These are phyloP conservation scores for Nakaseomyces sp. DNA, from an alignment of 1,139 yeast species.

Conservation along the genomic window DNA sequence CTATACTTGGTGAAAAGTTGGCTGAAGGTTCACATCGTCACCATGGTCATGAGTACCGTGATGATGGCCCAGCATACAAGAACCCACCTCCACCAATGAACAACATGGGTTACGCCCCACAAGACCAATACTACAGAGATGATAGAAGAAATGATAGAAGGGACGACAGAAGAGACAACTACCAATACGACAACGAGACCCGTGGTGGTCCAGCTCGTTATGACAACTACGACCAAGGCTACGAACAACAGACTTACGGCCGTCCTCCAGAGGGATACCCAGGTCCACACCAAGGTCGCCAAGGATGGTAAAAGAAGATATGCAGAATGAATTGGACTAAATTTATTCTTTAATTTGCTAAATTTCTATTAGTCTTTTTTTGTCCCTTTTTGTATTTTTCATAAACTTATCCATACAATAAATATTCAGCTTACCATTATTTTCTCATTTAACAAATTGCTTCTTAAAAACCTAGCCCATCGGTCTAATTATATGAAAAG, in stretches of 20 bases:
- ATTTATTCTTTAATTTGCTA: too few species aligned
- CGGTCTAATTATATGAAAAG: too few species aligned
- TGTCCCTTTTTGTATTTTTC: too few species aligned
- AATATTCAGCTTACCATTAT: too few species aligned
- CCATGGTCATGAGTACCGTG: slow-evolving; percentile 1
- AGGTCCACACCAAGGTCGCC: slow-evolving; percentile 4
- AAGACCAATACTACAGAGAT: neutral
- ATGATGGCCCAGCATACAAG: slow-evolving; percentile 1
- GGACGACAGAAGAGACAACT: too few species aligned
- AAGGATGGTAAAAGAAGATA: slow-evolving; percentile 1
- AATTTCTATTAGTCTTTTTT: too few species aligned
- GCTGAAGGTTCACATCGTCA: slow-evolving; percentile 33
- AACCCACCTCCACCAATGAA: slow-evolving; percentile 5
- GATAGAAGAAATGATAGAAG: neutral
- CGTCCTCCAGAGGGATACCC: slow-evolving; percentile 4
- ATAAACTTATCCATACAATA: too few species aligned
- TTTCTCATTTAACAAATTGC: too few species aligned
- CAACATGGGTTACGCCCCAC: slow-evolving; percentile 2
- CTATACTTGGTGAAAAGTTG: slow-evolving; percentile 47
- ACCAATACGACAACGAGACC: slow-evolving; percentile 7
- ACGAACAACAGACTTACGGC: slow-evolving; percentile 1
- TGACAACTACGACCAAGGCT: neutral
- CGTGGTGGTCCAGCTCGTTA: slow-evolving; percentile 5
- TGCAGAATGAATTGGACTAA: too few species aligned
- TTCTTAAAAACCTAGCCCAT: too few species aligned